phyloP scores from a whole-genome alignment of 2,329 filamentous ascomycete genomes.

The Talaromyces pinophilus region DNA sequence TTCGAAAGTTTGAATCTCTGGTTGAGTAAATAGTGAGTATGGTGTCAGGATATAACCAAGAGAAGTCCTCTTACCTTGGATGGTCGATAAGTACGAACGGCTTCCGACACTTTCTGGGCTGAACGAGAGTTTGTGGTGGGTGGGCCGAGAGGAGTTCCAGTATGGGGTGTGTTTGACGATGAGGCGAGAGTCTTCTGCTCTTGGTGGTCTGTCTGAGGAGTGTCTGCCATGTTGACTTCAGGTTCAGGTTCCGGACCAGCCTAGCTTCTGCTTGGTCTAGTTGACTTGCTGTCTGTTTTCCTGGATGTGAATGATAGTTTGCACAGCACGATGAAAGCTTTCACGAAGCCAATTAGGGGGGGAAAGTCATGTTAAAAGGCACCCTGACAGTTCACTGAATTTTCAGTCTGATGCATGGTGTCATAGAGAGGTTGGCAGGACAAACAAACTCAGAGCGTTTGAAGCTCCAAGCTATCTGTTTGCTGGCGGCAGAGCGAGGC shows the following conservation, averaged over 20 bases:
- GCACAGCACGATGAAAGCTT: not conserved
- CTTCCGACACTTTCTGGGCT: conserved; percentile 71
- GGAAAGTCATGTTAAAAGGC: not conserved
- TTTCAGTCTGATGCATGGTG: not conserved
- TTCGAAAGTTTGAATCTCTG: conserved; percentile 30
- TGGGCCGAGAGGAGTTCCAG: conserved; percentile 18
- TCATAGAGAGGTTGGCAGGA: not conserved
- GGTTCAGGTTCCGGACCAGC: not conserved
- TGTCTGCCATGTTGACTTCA: conserved; percentile 28
- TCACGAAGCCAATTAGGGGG: not conserved
- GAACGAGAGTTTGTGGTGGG: conserved; percentile 26
- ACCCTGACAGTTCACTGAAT: not conserved
- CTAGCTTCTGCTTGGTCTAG: not conserved
- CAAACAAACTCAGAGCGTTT: not conserved
- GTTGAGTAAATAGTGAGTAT: conserved; percentile 4
- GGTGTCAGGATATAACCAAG: not conserved
- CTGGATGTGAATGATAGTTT: not conserved
- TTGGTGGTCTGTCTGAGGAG: conserved; percentile 19
- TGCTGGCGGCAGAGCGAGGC: conserved; percentile 18
- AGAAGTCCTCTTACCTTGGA: conserved; percentile 63
- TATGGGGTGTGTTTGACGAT: conserved; percentile 21
- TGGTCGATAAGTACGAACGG: conserved; percentile 75
- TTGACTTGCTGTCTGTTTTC: not conserved
- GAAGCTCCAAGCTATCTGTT: conserved; percentile 6
- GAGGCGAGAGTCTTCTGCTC: conserved; percentile 18